Evolutionary conservation across 2,329 filamentous ascomycete genomes (phyloP), one percentile per base, ranked within the genome.

Genomic region (Fusarium phyllophilum): DNA sequence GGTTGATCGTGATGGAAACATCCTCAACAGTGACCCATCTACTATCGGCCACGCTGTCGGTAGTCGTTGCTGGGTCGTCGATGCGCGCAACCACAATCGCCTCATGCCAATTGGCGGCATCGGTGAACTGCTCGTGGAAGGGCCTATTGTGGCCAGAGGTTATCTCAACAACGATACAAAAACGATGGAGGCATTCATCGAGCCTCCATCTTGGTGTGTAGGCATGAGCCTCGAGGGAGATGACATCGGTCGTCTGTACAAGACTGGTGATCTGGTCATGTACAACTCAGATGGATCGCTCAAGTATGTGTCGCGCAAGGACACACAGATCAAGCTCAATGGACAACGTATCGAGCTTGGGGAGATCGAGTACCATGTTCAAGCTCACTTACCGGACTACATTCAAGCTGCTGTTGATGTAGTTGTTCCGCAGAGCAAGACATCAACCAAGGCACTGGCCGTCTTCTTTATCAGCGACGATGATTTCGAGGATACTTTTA

Each of bases 271-370:
- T 72, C 78, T 89, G 5, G 86, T 81, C 5, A 73, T 75, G 33
- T 86, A 86, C 44, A 79, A 83, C 41, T 73, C 78, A 0, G 82
- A 87, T 44, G 84, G 85, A 0, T 78, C 78, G 10, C 72, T 89
- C 10, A 75, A 81, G 0, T 88, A 84, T 44, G 67, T 88, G 24
- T 87, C 87, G 20, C 83, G 89, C 20, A 89, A 89, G 69, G 89
- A 91, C 70, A 84, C 84, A 0, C 89, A 91, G 75, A 84, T 91
- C 52, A 91, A 91, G 77, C 79, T 91, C 11, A 84, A 86, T 17
- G 91, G 91, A 17, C 90, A 86, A 65, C 81, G 89, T 38, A 83
- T 90, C 46, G 91, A 89, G 79, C 82, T 88, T 8, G 77, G 72
- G 0, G 82, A 82, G 24, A 84, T 87, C 17, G 85, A 87, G 66